Conservation (phyloP, 1,284 basidiomycete genomes). For the Bjerkandera adusta region DNA sequence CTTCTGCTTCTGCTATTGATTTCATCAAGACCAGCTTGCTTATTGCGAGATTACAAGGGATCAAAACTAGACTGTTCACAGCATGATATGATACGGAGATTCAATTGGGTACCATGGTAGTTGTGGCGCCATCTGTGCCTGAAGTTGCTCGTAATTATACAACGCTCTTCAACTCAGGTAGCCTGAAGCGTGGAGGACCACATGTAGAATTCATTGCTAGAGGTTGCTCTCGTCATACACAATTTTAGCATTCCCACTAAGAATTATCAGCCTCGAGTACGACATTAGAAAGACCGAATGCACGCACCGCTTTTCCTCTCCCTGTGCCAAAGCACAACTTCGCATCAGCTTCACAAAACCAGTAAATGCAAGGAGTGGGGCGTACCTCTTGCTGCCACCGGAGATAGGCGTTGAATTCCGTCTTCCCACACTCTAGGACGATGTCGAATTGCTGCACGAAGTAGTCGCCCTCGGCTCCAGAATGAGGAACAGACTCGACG, state of each 20-base stretch:
- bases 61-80: too few species aligned
- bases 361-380: background rate
- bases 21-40: too few species aligned
- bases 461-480: conserved; percentile 25
- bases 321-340: conserved; percentile 7
- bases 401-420: conserved; percentile 42
- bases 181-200: too few species aligned
- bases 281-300: background rate
- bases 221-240: conserved; percentile 15
- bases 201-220: too few species aligned
- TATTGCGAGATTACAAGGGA: too few species aligned
- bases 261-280: background rate
- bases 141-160: too few species aligned
- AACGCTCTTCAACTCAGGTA: too few species aligned
- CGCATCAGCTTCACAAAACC: background rate
- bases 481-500: conserved; percentile 21
- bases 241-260: conserved; percentile 14
- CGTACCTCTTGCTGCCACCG: conserved; percentile 40
- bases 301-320: conserved; percentile 18
- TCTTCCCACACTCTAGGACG: conserved; percentile 47
- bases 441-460: conserved; percentile 43
- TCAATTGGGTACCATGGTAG: too few species aligned
- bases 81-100: too few species aligned
- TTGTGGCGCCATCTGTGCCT: too few species aligned
- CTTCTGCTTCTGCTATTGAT: too few species aligned